phyloP scores from a whole-genome alignment of 352 stramenopile species.

The Globisporangium nagaii region DNA sequence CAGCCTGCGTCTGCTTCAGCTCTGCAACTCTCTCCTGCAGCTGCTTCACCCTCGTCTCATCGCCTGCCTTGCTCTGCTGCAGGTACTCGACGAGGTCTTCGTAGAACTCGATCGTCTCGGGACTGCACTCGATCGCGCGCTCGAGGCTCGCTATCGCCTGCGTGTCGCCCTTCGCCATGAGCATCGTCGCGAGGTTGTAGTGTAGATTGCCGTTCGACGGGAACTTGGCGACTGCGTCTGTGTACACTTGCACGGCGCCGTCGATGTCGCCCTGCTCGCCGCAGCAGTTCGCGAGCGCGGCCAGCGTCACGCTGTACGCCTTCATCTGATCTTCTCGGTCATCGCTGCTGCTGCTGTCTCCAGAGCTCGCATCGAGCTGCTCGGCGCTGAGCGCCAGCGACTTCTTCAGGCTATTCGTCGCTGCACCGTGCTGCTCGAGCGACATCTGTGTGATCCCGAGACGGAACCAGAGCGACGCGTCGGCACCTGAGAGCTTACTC shows the following conservation, averaged over 20 bases:
- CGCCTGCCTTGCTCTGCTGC: constrained; percentile 14
- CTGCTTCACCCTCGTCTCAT: constrained; percentile 7
- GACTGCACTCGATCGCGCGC: constrained; percentile 32
- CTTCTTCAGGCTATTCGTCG: constrained; percentile 29
- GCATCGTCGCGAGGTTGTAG: constrained; percentile 70
- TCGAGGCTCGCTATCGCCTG: constrained; percentile 30
- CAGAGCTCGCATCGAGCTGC: constrained; percentile 11
- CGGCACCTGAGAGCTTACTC: constrained; percentile 23
- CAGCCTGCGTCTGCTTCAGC: not conserved
- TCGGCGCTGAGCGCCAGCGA: constrained; percentile 23
- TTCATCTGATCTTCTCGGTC: constrained; percentile 21
- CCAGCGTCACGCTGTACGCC: constrained; percentile 44
- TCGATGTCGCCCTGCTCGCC: constrained; percentile 51
- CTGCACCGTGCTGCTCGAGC: constrained; percentile 25
- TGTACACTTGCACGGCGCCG: constrained; percentile 40
- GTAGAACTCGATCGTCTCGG: constrained; percentile 40
- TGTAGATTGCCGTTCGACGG: constrained; percentile 47
- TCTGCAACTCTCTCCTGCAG: constrained; percentile 4
- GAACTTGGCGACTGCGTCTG: constrained; percentile 27
- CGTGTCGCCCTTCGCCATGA: constrained; percentile 27
- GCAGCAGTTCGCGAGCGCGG: constrained; percentile 45
- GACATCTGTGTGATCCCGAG: constrained; percentile 32
- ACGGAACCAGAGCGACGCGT: constrained; percentile 55
- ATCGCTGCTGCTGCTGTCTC: constrained; percentile 5
- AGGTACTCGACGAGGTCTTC: constrained; percentile 42